These are phyloP conservation scores for Acarospora socialis DNA, from an alignment of 2,329 filamentous ascomycete species.

Conservation along the genomic window DNA sequence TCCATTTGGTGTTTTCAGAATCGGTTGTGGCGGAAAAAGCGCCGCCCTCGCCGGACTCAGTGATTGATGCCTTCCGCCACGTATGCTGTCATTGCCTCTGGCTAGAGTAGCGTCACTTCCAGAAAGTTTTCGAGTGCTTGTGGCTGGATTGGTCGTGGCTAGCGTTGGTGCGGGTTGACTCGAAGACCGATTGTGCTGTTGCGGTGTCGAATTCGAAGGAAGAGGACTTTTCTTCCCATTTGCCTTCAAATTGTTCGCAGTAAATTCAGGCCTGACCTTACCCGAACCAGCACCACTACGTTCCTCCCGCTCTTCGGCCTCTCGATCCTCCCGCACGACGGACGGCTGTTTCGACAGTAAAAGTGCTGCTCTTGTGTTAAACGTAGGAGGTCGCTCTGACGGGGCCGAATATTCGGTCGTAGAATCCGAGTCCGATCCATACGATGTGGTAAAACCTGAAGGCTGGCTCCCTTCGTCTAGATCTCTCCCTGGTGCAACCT, in stretches of 20 bases:
- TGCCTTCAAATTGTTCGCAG: too few relatives aligned
- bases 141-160: background rate
- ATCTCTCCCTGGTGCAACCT: slow-evolving; percentile 1
- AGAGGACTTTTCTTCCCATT: too few relatives aligned
- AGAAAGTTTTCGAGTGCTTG: too few relatives aligned
- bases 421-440: slow-evolving; percentile 19
- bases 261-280: too few relatives aligned
- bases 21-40: slow-evolving; percentile 40
- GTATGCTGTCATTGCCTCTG: background rate
- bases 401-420: slow-evolving; percentile 14
- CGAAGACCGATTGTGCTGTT: slow-evolving; percentile 7
- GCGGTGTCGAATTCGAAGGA: too few relatives aligned
- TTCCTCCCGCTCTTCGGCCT: slow-evolving; percentile 24
- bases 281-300: too few relatives aligned
- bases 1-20: slow-evolving; percentile 31
- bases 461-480: slow-evolving; percentile 6
- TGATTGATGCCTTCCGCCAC: slow-evolving; percentile 21
- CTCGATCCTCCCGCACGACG: slow-evolving; percentile 28
- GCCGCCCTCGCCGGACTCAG: slow-evolving; percentile 41
- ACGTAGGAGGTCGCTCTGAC: slow-evolving; percentile 10
- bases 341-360: slow-evolving; percentile 24
- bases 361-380: slow-evolving; percentile 16
- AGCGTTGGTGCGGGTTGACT: slow-evolving; percentile 1
- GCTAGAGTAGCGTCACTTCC: too few relatives aligned
- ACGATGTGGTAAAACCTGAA: slow-evolving; percentile 12